A percentile compares a stretch with the other conserved stretches of the same genome.
These are phyloP conservation scores for Penicillium sp. DNA, from an alignment of 2,329 filamentous ascomycete species.

Conservation along the genomic window DNA sequence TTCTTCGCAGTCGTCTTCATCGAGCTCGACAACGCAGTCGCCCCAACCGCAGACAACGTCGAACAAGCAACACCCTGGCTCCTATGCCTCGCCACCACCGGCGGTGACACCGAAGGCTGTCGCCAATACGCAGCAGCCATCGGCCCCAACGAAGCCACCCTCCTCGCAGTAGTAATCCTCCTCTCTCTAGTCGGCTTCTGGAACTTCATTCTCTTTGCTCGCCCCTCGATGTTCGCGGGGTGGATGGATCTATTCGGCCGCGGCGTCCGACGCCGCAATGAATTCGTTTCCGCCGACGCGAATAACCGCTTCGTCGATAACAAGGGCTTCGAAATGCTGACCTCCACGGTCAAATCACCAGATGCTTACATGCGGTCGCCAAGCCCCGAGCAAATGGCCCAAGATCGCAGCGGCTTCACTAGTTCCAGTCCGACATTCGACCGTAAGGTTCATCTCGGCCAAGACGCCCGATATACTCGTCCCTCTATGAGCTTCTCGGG, in stretches of 20 bases:
- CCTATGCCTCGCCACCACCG: slow-evolving; percentile 62
- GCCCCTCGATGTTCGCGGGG: slow-evolving; percentile 79
- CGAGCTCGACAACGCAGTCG: slow-evolving; percentile 74
- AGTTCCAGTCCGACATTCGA: slow-evolving; percentile 21
- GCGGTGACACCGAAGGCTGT: slow-evolving; percentile 68
- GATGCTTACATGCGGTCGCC: slow-evolving; percentile 29
- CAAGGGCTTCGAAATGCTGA: slow-evolving; percentile 79
- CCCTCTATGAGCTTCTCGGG: slow-evolving; percentile 52
- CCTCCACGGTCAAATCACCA: slow-evolving; percentile 34
- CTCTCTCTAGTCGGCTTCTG: slow-evolving; percentile 85
- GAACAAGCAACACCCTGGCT: slow-evolving; percentile 66
- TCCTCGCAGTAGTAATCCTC: slow-evolving; percentile 79
- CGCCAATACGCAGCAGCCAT: slow-evolving; percentile 60
- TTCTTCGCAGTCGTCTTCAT: slow-evolving; percentile 94
- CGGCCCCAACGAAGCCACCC: slow-evolving; percentile 72
- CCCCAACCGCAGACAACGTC: slow-evolving; percentile 57
- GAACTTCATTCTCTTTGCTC: slow-evolving; percentile 77
- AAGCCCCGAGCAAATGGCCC: slow-evolving; percentile 15
- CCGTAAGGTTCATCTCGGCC: slow-evolving; percentile 36
- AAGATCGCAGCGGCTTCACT: slow-evolving; percentile 26
- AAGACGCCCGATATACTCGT: slow-evolving; percentile 49
- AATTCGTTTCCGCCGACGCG: slow-evolving; percentile 89
- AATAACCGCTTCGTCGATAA: slow-evolving; percentile 63
- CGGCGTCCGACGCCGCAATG: slow-evolving; percentile 55
- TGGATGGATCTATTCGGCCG: slow-evolving; percentile 69